Base-by-base conservation (phyloP, 345 rosid species). In the Orychophragmus violaceus region DNA sequence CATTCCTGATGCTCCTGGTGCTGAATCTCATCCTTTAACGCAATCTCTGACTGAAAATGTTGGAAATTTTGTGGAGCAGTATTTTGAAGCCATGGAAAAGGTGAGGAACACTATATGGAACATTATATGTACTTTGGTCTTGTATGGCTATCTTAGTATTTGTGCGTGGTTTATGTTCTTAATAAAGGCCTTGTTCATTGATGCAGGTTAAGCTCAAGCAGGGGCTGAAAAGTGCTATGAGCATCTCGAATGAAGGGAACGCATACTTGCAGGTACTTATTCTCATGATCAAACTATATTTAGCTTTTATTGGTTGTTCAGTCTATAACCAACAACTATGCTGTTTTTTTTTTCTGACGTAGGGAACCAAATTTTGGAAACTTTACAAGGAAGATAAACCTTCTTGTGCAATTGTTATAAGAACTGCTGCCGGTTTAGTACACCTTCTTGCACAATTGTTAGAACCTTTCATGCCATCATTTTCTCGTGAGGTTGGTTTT, bases 381-480 rank as follows among this genome's bases (percentile, higher is more conserved):
- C 87, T 90, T 63, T 90, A 79, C 85, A 90, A 87, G 71, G 93
- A 85, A 68, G 88, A 94, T 55, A 84, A 54, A 67, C 67, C 70
- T 37, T 83, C 88, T 28, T 94, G 99, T 75, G 82, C 82, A 29
- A 74, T 91, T 70, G 96, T 94, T 55, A 80, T 91, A 77, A 89
- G 81, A 81, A 84, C 89, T 58, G 78, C 97, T 35, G 83, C 76
- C 27, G 99, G 99, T 45, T 77, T 94, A 59, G 95, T 94, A 28
- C 81, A 87, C 69, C 75, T 90, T 74, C 91, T 91, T 11, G 99
- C 97, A 24, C 83, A 86, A 57, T 71, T 94, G 56, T 64, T 91
- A 53, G 97, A 94, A 76, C 99, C 99, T 49, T 94, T 88, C 74
- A 88, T 94, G 81, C 99, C 99, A n/a, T 88, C 99, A 10, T 88